Conservation (phyloP, 805 yeast genomes). For the Spathaspora boniae region DNA sequence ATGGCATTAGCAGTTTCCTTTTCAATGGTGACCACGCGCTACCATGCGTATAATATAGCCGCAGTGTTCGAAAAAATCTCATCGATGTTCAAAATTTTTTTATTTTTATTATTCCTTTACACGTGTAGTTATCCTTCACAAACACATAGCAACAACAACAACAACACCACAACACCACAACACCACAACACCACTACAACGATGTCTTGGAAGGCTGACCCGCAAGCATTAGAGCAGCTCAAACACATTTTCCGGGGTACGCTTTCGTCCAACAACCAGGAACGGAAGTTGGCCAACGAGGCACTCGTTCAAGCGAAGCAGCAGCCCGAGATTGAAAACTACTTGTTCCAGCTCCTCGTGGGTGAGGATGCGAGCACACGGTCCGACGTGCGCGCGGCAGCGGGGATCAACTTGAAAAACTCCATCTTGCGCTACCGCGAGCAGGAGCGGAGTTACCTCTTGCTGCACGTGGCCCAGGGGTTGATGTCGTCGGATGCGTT, state of each 20-base stretch:
- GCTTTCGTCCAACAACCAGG: conserved; percentile 52
- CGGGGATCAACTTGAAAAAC: conserved; percentile 84
- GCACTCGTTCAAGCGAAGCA: conserved; percentile 65
- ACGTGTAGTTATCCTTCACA: too few relatives aligned
- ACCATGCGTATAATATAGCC: too few relatives aligned
- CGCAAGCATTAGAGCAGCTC: conserved; percentile 59
- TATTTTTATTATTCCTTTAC: conserved; percentile 1
- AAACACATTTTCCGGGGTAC: conserved; percentile 67
- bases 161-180: too few relatives aligned
- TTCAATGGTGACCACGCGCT: background rate
- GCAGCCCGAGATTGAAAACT: conserved; percentile 79
- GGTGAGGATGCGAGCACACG: conserved; percentile 39
- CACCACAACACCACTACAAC: background rate
- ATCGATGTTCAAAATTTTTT: too few relatives aligned
- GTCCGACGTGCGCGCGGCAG: conserved; percentile 74
- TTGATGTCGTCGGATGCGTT: conserved; percentile 52
- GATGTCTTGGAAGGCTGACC: conserved; percentile 69
- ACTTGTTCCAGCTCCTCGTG: conserved; percentile 67
- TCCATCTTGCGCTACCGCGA: conserved; percentile 44
- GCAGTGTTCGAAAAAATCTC: too few relatives aligned
- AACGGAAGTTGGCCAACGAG: conserved; percentile 65
- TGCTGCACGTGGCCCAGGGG: conserved; percentile 49
- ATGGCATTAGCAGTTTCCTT: background rate
- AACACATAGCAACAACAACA: background rate
- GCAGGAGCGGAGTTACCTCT: conserved; percentile 25